Base-by-base conservation (phyloP, 306 rosid species). In the Crotalaria pallida region DNA sequence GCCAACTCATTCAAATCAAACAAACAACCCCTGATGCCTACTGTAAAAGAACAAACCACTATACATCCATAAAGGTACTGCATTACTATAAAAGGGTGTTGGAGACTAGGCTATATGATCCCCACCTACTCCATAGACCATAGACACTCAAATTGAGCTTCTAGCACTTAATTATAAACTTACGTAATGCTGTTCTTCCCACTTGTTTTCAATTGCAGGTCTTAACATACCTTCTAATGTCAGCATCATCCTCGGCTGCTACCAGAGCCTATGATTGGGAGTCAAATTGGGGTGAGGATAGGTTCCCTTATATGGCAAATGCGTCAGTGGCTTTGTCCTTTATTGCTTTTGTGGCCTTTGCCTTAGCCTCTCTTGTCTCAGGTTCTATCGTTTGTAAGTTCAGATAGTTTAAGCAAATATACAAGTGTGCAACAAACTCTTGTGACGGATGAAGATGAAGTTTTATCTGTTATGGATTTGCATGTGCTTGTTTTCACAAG, bases 171-270 rank as follows among this genome's bases (percentile, higher is more conserved):
- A 29, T 55, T 74, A 13, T 48, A 65, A 59, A 5, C 18, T 0
- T n/a, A 7, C 34, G 33, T 44, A 26, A 15, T 43, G 44, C 36
- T 45, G 38, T 26, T 49, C 18, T 26, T 47, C n/a, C 58, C 41
- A 49, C 24, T 69, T 59, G 43, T 75, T 70, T 76, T 66, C 56
- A 40, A 56, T 61, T 59, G 76, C 84, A 93, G 98, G 79, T 86
- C 26, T 62, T 90, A 77, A 78, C 97, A 12, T 90, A 93, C 79
- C 92, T 93, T 82, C 84, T 90, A 29, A 79, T 93, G 73, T 93
- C 97, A 1, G 88, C 96, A 64, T 85, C 96, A 24, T 93, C 96
- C 18, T 88, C 98, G 0, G 94, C 98, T 19, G 96, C 96, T 4
- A 90, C 93, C 21, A 77, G 96, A 77, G 81, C 89, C 10, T 83